These are phyloP conservation scores for Nakaseomyces uthaithaninus DNA, from an alignment of 1,139 yeast species.

Conservation along the genomic window DNA sequence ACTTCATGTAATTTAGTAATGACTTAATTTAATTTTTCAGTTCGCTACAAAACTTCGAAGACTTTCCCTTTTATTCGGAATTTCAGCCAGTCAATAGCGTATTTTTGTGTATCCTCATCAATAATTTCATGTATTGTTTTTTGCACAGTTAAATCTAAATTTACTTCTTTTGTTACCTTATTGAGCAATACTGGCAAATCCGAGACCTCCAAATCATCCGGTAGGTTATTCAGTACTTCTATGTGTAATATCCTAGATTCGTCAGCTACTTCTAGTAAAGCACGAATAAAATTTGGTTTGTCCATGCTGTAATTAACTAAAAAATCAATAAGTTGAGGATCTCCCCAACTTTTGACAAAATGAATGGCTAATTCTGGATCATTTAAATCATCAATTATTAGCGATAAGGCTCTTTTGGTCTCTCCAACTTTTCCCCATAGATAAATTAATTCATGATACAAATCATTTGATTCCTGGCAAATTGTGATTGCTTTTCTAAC, in stretches of 20 bases:
- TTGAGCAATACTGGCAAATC: constrained; percentile 57
- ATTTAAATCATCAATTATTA: constrained; percentile 67
- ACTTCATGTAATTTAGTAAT: too few relatives aligned
- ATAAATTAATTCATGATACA: constrained; percentile 66
- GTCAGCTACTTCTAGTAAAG: constrained; percentile 63
- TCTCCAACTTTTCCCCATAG: constrained; percentile 80
- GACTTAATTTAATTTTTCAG: too few relatives aligned
- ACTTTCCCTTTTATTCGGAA: constrained; percentile 40
- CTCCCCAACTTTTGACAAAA: constrained; percentile 66
- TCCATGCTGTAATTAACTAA: constrained; percentile 62
- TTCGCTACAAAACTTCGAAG: constrained; percentile 31
- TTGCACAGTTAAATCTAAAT: constrained; percentile 49
- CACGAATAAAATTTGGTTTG: constrained; percentile 66
- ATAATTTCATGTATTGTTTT: constrained; percentile 56
- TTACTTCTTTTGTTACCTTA: constrained; percentile 59
- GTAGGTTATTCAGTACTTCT: constrained; percentile 57
- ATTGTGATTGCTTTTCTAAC: constrained; percentile 58
- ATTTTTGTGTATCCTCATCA: constrained; percentile 46
- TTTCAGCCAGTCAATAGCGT: constrained; percentile 36
- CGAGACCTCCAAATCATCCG: constrained; percentile 51
- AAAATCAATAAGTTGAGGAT: constrained; percentile 70
- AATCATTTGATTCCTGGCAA: constrained; percentile 46
- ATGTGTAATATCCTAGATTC: constrained; percentile 58
- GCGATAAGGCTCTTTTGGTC: constrained; percentile 59
- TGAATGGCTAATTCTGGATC: constrained; percentile 77